Base-by-base conservation (phyloP, 78 protist genomes). In the slime mould (Dictyostelium discoideum) region DNA sequence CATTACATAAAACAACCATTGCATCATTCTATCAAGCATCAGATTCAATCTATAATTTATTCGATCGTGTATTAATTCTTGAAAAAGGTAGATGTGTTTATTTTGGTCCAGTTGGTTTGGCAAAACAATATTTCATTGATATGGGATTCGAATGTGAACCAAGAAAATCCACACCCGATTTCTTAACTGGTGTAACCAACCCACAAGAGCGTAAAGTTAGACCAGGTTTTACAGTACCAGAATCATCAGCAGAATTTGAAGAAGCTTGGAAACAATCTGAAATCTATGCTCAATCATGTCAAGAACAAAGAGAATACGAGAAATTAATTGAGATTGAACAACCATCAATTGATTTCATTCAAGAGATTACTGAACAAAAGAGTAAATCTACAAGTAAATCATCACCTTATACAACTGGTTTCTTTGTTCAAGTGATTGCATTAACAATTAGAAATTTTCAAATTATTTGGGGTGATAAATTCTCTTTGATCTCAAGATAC, bases 41-140 rank as follows among this genome's bases (percentile, higher is more conserved):
- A 0, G 93, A 88, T 65, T 79, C 86, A 7, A 88, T 88, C 18
- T 88, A 88, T 16, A 65, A 88, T 65, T 29, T 88, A 8, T 88
- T 88, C 50, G 93, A 88, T 50, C 42, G 73, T 5, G 81, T 88
- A 9, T 32, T 88, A 18, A 60, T 88, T 5, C 46, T 88, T 5
- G 93, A 88, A 20, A 88, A 88, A 20, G 93, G 93, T 77, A 90
- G 93, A 40, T 88, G 93, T 78, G 80, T 88, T 79, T 88, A 88
- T 78, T 88, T 88, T 69, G 93, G 93, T 50, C 77, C 86, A 24
- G 57, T 26, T 10, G 57, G n/a, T 4, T 11, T 24, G 3, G 93
- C 93, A 22, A 88, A 88, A 78, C 74, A 42, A 79, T 88, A 88
- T 48, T 88, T 88, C 24, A 0, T 77, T 8, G 22, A 73, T 79